These are phyloP conservation scores for Papilionanthe hybrid DNA, from an alignment of 116 monocot genomes.

Conservation along the genomic window DNA sequence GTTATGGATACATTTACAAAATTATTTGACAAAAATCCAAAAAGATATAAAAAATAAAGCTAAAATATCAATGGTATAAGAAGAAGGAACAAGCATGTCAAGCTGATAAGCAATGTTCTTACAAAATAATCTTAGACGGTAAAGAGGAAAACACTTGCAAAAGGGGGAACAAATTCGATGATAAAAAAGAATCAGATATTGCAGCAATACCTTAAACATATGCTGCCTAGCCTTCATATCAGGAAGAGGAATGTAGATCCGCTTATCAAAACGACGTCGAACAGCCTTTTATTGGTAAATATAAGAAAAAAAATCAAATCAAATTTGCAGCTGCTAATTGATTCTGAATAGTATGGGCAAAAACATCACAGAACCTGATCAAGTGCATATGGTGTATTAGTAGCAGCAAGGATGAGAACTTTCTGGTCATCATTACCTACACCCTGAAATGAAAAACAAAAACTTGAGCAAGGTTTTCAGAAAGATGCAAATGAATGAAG, in stretches of 20 bases:
- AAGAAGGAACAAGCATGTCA: too few species aligned
- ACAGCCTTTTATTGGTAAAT: slow-evolving; percentile 55
- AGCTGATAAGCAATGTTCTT: too few species aligned
- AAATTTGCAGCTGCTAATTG: neutral
- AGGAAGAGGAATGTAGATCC: slow-evolving; percentile 98
- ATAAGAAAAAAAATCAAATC: slow-evolving; percentile 10
- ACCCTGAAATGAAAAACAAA: slow-evolving; percentile 43
- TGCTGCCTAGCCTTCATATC: slow-evolving; percentile 96
- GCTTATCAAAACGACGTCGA: slow-evolving; percentile 93
- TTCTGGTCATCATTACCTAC: slow-evolving; percentile 98
- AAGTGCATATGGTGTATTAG: slow-evolving; percentile 94
- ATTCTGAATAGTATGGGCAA: neutral
- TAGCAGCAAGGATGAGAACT: slow-evolving; percentile 97
- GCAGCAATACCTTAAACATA: slow-evolving; percentile 86
- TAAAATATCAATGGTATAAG: too few species aligned
- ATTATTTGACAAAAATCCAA: too few species aligned
- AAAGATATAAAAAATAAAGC: too few species aligned
- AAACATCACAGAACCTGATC: slow-evolving; percentile 76
- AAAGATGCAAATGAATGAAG: too few species aligned
- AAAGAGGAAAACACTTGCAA: too few species aligned
- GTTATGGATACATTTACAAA: too few species aligned
- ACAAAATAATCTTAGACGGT: too few species aligned
- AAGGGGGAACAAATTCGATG: too few species aligned
- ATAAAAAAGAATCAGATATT: neutral
- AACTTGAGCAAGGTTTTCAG: too few species aligned